A percentile compares a stretch with the other conserved stretches of the same genome.
Conservation (phyloP, 2,329 filamentous ascomycete genomes). For the Colletotrichum sp. region DNA sequence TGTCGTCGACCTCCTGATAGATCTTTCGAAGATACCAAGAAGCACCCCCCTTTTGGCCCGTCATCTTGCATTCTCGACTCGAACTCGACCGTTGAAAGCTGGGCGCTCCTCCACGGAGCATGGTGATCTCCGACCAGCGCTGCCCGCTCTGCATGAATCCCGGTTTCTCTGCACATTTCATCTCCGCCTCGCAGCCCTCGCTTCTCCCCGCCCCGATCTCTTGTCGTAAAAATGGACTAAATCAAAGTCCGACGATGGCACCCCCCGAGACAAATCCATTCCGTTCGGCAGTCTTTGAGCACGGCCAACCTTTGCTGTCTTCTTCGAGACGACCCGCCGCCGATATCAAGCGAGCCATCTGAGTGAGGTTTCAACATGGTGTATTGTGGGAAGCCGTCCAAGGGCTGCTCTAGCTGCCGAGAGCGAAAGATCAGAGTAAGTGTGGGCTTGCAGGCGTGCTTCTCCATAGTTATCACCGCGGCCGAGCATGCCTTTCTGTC, state of each 20-base stretch:
- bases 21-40: neutral
- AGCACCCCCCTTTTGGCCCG: neutral
- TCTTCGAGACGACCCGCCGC: neutral
- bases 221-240: neutral
- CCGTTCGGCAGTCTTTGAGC: neutral
- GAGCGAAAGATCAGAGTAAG: slow-evolving; percentile 61
- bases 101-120: neutral
- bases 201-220: neutral
- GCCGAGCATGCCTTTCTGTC: neutral
- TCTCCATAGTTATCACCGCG: neutral
- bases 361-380: slow-evolving; percentile 47
- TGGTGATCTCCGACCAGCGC: neutral
- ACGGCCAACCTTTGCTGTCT: neutral
- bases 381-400: slow-evolving; percentile 63
- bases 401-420: slow-evolving; percentile 60
- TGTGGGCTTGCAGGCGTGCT: slow-evolving; percentile 18
- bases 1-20: neutral
- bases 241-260: neutral
- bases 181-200: neutral
- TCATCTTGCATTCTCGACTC: slow-evolving; percentile 1
- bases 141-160: neutral
- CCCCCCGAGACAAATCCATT: neutral
- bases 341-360: neutral
- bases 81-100: neutral
- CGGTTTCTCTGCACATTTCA: neutral